Conservation (phyloP, 768 basidiomycete genomes). For the Macrolepiota fuliginosa region DNA sequence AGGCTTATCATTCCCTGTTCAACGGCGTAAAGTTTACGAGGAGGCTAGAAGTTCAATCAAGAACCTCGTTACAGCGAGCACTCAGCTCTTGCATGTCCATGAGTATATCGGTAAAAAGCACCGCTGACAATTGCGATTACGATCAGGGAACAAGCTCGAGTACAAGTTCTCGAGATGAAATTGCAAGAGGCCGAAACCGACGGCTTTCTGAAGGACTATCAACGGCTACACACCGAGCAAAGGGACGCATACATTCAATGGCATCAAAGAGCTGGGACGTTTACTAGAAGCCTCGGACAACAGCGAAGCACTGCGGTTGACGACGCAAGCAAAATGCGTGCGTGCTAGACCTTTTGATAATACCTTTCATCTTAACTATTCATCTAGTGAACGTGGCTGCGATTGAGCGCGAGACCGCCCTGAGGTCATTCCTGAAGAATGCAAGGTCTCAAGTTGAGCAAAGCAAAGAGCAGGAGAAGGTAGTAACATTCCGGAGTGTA, state of each 20-base stretch:
- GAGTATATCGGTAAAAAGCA: background rate
- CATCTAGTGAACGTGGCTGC: constrained; percentile 23
- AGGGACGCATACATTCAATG: constrained; percentile 3
- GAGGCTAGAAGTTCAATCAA: constrained; percentile 29
- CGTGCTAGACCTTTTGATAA: constrained; percentile 14
- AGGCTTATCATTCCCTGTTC: constrained; percentile 21
- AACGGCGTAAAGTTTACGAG: constrained; percentile 32
- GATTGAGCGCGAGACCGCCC: constrained; percentile 27
- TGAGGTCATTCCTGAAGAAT: constrained; percentile 27
- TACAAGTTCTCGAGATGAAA: constrained; percentile 24
- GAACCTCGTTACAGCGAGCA: constrained; percentile 19
- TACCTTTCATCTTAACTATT: background rate
- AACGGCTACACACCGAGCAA: background rate
- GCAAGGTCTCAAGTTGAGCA: constrained; percentile 34
- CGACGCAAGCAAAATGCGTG: constrained; percentile 35
- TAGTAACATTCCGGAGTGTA: constrained; percentile 9
- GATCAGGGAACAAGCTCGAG: constrained; percentile 28
- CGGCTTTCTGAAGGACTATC: constrained; percentile 24
- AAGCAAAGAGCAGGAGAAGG: constrained; percentile 34
- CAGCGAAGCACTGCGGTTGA: constrained; percentile 32
- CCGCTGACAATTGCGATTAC: background rate
- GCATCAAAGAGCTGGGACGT: constrained; percentile 22
- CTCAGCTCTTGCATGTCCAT: constrained; percentile 7
- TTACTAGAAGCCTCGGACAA: constrained; percentile 31
- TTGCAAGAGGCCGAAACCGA: constrained; percentile 26